Base-by-base conservation (phyloP, 2,329 filamentous ascomycete species). In the Talaromyces atroroseus region DNA sequence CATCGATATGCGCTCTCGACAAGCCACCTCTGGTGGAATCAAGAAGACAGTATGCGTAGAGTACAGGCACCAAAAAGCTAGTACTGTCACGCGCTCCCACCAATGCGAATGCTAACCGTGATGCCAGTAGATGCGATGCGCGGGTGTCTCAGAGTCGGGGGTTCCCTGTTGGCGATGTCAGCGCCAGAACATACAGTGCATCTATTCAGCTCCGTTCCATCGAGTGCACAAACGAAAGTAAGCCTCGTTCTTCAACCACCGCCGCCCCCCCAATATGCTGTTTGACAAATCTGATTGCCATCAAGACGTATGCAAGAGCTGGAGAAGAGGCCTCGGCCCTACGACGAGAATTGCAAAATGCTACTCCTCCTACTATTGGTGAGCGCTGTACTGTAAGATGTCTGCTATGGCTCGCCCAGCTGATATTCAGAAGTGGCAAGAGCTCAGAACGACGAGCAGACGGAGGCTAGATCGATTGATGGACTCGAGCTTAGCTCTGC, bases 271-370 rank as follows among this genome's bases (percentile, higher is more conserved):
- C 12, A 11, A 14, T 3, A 49, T 34, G n/a, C 24, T 3, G 7
- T 49, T 7, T 23, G 16, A 32, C 8, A 20, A 34, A 18, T 20
- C 46, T 49, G n/a, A 49, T 49, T 48, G 45, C 12, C 12, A 32
- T 32, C 46, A n/a, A 49, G 46, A 32, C 46, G 46, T 49, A 49
- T 49, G 46, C 24, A 49, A 49, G 46, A 49, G 24, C 46, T 49
- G 2, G 24, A 49, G 24, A 49, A 49, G 46, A 49, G 20, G 46
- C 46, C 18, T 49, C 46, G 10, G 24, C 24, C 2, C 24, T 49
- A n/a, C 46, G 46, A 49, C 46, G 46, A 11, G 46, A 49, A 23
- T 23, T 49, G 16, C 46, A 49, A 32, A 24, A 20, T 18, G 23
- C 23, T 18, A 49, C 24, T 12, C 46, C 46, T 11, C 21, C 16